Evolutionary conservation across 78 protist genomes (phyloP).

Genomic region (Dictyostelium discoideum): DNA sequence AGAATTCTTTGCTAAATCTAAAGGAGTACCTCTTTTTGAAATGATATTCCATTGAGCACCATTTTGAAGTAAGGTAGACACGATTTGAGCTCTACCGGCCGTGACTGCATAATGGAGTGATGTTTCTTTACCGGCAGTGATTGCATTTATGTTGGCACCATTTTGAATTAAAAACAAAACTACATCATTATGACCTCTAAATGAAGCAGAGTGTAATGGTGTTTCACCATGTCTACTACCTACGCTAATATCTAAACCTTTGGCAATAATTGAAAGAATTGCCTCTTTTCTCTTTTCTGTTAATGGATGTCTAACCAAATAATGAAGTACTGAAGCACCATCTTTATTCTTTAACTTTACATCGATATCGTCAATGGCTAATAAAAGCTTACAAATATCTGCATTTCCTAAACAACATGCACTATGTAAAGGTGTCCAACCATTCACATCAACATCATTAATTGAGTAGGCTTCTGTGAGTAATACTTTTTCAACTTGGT

Average conservation of each 20-base stretch:
- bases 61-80: neutral
- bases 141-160: constrained; percentile 57
- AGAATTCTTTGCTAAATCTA: constrained; percentile 32
- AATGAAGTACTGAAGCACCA: constrained; percentile 66
- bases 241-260: constrained; percentile 42
- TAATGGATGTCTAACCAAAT: constrained; percentile 57
- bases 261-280: neutral
- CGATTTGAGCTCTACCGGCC: constrained; percentile 7
- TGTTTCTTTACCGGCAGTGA: constrained; percentile 59
- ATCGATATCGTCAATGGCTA: constrained; percentile 22
- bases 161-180: constrained; percentile 22
- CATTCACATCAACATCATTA: constrained; percentile 39
- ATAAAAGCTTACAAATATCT: constrained; percentile 40
- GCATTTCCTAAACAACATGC: constrained; percentile 58
- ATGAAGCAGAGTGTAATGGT: constrained; percentile 69
- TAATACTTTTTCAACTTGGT: constrained; percentile 28
- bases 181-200: constrained; percentile 68
- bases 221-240: constrained; percentile 61
- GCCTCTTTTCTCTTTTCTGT: constrained; percentile 73
- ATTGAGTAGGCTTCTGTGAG: neutral
- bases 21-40: constrained; percentile 74
- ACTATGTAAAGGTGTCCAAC: constrained; percentile 66
- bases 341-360: constrained; percentile 48
- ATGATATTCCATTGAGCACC: constrained; percentile 37
- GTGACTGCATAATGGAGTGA: constrained; percentile 73